Evolutionary conservation across 441 rosid species (phyloP).

Genomic region (Sinapis alba): DNA sequence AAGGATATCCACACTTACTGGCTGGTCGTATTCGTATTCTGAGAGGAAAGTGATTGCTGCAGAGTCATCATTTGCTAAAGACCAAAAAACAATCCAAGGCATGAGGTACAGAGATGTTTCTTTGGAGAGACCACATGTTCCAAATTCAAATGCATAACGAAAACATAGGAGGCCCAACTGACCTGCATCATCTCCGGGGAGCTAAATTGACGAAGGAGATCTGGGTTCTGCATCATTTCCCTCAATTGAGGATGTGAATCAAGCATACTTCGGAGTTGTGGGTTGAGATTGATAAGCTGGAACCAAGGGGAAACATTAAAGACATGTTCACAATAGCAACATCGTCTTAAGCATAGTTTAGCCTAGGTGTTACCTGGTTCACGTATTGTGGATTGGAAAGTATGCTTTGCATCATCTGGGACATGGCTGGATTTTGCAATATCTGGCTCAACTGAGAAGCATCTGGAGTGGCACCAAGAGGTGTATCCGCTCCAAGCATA

Average conservation of each 20-base stretch:
- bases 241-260: conserved; percentile 69
- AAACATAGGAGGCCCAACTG: conserved; percentile 10
- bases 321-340: conserved; percentile 21
- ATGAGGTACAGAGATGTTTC: conserved; percentile 22
- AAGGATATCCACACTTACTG: conserved; percentile 47
- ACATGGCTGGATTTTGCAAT: conserved; percentile 65
- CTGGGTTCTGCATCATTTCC: conserved; percentile 82
- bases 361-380: conserved; percentile 54
- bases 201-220: conserved; percentile 62
- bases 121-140: conserved; percentile 1
- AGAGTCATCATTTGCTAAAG: conserved; percentile 61
- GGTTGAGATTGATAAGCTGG: conserved; percentile 62
- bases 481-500: conserved; percentile 47
- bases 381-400: conserved; percentile 66
- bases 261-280: conserved; percentile 64
- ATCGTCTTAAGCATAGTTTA: neutral
- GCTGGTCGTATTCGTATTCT: conserved; percentile 47
- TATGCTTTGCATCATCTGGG: conserved; percentile 64
- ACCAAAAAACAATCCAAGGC: conserved; percentile 1
- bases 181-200: conserved; percentile 76
- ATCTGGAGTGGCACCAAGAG: conserved; percentile 54
- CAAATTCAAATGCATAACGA: conserved; percentile 11
- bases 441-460: conserved; percentile 55
- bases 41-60: conserved; percentile 57
- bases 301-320: conserved; percentile 22